Percentiles rank a stretch among this genome's conserved stretches.
Evolutionary conservation across 2,329 filamentous ascomycete species (phyloP).

Genomic region (Teratosphaeria epicoccoides): DNA sequence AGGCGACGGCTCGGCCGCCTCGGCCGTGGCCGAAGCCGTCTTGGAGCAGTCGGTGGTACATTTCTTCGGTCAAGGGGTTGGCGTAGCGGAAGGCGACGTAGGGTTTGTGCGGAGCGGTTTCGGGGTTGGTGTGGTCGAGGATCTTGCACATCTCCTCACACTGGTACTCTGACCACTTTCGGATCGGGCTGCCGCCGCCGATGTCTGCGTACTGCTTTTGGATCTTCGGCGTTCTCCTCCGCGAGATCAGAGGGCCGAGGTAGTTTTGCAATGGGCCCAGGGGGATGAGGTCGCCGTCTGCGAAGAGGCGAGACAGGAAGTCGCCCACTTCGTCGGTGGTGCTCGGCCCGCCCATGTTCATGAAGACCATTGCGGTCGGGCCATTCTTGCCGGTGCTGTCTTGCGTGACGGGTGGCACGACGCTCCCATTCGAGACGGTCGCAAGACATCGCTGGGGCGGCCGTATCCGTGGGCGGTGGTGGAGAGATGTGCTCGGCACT

Average conservation of each 20-base stretch:
- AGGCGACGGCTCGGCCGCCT: conserved; percentile 88
- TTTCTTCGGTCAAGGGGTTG: conserved; percentile 83
- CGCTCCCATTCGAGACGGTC: conserved; percentile 29
- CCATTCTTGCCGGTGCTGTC: conserved; percentile 60
- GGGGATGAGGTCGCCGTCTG: conserved; percentile 91
- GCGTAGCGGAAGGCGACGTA: conserved; percentile 98
- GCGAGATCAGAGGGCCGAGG: conserved; percentile 76
- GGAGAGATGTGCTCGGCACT: conserved; percentile 16
- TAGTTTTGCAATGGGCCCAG: conserved; percentile 84
- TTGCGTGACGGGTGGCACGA: conserved; percentile 69
- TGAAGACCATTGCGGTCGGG: conserved; percentile 93
- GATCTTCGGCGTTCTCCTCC: conserved; percentile 86
- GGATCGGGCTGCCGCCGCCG: conserved; percentile 93
- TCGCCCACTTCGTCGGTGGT: conserved; percentile 78
- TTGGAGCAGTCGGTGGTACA: conserved; percentile 69
- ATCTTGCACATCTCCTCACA: conserved; percentile 95
- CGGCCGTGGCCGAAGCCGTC: conserved; percentile 86
- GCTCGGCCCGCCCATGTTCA: conserved; percentile 96
- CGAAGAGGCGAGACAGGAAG: conserved; percentile 86
- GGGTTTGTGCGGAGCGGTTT: conserved; percentile 91
- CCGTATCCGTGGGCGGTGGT: conserved; percentile 19
- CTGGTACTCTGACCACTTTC: conserved; percentile 96
- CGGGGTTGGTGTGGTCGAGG: conserved; percentile 78
- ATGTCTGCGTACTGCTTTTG: conserved; percentile 91
- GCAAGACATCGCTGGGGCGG: conserved; percentile 32